Conservation (phyloP, 2,329 filamentous ascomycete species). For the Rutstroemia sp. region DNA sequence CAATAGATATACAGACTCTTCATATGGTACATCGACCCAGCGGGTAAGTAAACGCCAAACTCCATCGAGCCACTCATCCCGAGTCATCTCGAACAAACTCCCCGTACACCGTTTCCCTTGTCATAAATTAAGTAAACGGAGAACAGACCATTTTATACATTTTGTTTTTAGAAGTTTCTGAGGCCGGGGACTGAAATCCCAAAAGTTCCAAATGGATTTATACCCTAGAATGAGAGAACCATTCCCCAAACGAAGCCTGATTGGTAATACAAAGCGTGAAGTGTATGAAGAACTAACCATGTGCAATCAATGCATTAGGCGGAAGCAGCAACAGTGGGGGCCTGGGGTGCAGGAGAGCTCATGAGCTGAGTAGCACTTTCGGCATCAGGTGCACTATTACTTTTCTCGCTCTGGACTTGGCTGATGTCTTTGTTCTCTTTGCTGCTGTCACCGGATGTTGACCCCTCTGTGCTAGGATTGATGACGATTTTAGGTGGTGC, state of each 20-base stretch:
- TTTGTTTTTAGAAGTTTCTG: background rate
- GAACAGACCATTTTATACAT: slow-evolving; percentile 6
- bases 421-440: slow-evolving; percentile 59
- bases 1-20: background rate
- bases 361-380: slow-evolving; percentile 43
- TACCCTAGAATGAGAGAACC: too few species aligned
- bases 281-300: slow-evolving; percentile 5
- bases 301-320: slow-evolving; percentile 2
- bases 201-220: too few species aligned
- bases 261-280: slow-evolving; percentile 5
- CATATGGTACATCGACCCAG: background rate
- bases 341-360: slow-evolving; percentile 41
- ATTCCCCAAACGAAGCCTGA: background rate
- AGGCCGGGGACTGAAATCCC: too few species aligned
- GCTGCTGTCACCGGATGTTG: slow-evolving; percentile 42
- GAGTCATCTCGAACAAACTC: background rate
- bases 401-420: slow-evolving; percentile 48
- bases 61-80: slow-evolving; percentile 7
- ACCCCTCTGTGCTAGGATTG: slow-evolving; percentile 38
- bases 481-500: slow-evolving; percentile 55
- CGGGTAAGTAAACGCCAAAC: slow-evolving; percentile 3
- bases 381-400: slow-evolving; percentile 50
- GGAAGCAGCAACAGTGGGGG: slow-evolving; percentile 11
- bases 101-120: background rate
- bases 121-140: background rate